phyloP scores from a whole-genome alignment of 129 eudicot species.

The Flaveria linearis region DNA sequence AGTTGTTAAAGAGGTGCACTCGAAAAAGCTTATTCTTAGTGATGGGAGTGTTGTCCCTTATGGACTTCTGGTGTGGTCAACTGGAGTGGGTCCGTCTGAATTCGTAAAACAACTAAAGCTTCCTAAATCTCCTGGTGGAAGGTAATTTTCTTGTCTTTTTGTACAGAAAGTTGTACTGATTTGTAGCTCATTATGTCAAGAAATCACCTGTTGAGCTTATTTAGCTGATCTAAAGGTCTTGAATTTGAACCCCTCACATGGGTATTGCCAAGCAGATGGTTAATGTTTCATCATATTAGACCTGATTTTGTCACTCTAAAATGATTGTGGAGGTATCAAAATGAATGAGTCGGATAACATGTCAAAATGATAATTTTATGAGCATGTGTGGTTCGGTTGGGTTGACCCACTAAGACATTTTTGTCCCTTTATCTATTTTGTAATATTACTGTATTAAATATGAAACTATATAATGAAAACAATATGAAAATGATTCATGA shows the following conservation, averaged over 20 bases:
- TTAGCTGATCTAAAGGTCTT: not conserved
- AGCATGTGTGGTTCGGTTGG: not conserved
- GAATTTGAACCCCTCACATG: not conserved
- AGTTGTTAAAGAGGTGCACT: conserved; percentile 84
- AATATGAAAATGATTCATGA: not conserved
- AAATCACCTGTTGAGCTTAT: not conserved
- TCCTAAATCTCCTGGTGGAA: conserved; percentile 91
- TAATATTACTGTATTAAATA: not conserved
- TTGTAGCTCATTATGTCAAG: not conserved
- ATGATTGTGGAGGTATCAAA: not conserved
- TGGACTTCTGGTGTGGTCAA: conserved; percentile 96
- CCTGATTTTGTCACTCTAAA: not conserved
- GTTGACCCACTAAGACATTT: not conserved
- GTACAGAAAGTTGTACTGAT: not conserved
- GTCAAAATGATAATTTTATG: not conserved
- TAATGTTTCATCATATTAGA: not conserved
- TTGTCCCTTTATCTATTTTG: not conserved
- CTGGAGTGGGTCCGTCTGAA: conserved; percentile 93
- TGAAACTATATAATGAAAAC: not conserved
- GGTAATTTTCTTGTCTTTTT: conserved; percentile 40
- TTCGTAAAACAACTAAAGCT: conserved; percentile 67
- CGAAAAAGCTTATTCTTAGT: conserved; percentile 61
- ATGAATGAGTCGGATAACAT: not conserved
- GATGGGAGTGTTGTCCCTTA: conserved; percentile 94
- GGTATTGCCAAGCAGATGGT: not conserved